phyloP scores from a whole-genome alignment of 176 grass and related monocot species.

The Ensete ventricosum region DNA sequence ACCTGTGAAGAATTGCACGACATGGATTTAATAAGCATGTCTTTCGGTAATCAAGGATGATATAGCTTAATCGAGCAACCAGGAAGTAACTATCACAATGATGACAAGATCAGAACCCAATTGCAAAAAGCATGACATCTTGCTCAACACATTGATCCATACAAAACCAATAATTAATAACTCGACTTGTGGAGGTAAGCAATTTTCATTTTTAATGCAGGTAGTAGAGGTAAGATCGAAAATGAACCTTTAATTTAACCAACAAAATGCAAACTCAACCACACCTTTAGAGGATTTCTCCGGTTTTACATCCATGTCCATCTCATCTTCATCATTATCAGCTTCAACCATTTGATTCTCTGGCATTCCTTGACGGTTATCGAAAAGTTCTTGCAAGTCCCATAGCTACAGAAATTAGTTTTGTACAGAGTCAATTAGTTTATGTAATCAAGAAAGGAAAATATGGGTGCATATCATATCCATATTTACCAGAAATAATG shows the following conservation, averaged over 20 bases:
- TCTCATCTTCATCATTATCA: slow-evolving; percentile 47
- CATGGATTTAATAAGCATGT: not conserved
- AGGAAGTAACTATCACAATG: too few relatives aligned
- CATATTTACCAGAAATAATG: not conserved
- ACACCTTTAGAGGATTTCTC: slow-evolving; percentile 44
- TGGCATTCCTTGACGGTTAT: slow-evolving; percentile 23
- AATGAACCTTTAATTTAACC: not conserved
- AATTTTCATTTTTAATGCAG: not conserved
- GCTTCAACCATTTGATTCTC: slow-evolving; percentile 21
- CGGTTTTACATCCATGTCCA: slow-evolving; percentile 69
- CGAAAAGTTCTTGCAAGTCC: slow-evolving; percentile 82
- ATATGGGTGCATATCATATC: not conserved
- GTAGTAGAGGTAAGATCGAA: not conserved
- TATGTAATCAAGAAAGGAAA: not conserved
- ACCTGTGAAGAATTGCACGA: slow-evolving; percentile 19
- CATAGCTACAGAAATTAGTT: slow-evolving; percentile 44
- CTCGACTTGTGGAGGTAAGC: too few relatives aligned
- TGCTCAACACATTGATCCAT: too few relatives aligned
- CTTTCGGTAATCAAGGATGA: not conserved
- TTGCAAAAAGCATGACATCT: too few relatives aligned
- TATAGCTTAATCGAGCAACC: too few relatives aligned
- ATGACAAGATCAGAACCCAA: not conserved
- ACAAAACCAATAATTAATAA: too few relatives aligned
- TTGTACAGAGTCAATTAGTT: not conserved
- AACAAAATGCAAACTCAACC: not conserved